Base-by-base conservation (phyloP, 179 eudicot genomes). In the Actinidia arguta region DNA sequence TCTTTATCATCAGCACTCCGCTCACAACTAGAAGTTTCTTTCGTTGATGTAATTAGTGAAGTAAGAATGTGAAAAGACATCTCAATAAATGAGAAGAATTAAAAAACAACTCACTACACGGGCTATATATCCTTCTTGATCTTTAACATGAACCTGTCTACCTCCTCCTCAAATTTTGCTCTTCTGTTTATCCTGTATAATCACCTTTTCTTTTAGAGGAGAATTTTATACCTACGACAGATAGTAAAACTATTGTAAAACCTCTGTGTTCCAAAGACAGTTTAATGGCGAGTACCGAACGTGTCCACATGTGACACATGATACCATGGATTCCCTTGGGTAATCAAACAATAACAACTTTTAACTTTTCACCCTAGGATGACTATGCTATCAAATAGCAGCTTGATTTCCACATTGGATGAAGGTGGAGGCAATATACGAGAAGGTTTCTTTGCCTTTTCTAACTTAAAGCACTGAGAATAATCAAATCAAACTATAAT, bases 381-480 rank as follows among this genome's bases (percentile, higher is more conserved):
- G 93, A 83, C 79, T 85, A n/a, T 80, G 24, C 59, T 71, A 88
- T 68, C 85, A 88, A 72, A 69, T 90, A 81, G 84, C 85, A 85
- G 82, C 80, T 82, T 82, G 91, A 82, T 78, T 88, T 82, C 93
- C 92, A 73, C 88, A 75, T 59, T 90, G 78, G 97, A 73, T 36
- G 94, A 84, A 78, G 87, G 76, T 51, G 94, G 92, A 68, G 92
- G 97, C 69, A 97, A 79, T 78, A 97, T 76, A 78, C 96, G 85
- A 80, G 64, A 89, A 80, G 94, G 90, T 90, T 95, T n/a, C n/a
- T n/a, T n/a, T 16, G 78, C 87, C 83, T 87, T 91, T 88, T 95
- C 97, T 42, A 92, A 87, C 91, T 97, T 93, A 69, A 84, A 94
- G 98, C 98, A 97, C 99, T 97, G 92, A 75, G 66, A 81, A 84